Percentiles rank a stretch among this genome's conserved stretches.
phyloP scores from a whole-genome alignment of 441 rosid species.

The Erodium trifolium region DNA sequence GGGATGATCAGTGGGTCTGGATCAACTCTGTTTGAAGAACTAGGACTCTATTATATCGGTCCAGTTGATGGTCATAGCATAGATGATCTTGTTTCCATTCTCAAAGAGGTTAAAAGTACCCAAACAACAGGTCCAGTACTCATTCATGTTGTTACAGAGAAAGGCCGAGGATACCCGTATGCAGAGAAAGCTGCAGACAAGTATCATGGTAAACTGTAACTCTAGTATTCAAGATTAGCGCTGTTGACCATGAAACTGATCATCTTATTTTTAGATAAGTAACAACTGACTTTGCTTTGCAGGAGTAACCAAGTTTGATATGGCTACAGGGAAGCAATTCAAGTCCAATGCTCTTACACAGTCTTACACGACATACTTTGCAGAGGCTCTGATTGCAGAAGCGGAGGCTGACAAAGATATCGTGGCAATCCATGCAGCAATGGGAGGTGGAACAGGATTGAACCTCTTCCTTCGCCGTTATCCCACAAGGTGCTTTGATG shows the following conservation, averaged over 20 bases:
- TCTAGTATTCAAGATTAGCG: not conserved
- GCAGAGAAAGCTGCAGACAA: conserved; percentile 64
- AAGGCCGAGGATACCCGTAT: conserved; percentile 66
- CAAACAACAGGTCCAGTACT: conserved; percentile 70
- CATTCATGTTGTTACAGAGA: conserved; percentile 63
- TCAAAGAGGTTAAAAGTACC: conserved; percentile 47
- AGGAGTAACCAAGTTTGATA: conserved; percentile 58
- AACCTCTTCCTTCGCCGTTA: conserved; percentile 55
- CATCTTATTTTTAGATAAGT: no score
- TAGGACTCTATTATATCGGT: conserved; percentile 63
- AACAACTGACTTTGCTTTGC: not conserved
- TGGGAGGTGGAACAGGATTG: conserved; percentile 82
- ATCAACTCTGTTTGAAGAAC: conserved; percentile 59
- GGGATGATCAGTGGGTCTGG: conserved; percentile 62
- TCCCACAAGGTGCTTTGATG: conserved; percentile 67
- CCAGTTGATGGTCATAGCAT: conserved; percentile 66
- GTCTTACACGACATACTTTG: conserved; percentile 54
- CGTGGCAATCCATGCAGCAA: conserved; percentile 43
- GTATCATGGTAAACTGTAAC: conserved; percentile 48
- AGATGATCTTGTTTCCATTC: conserved; percentile 53
- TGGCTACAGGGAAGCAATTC: conserved; percentile 48
- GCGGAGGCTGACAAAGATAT: conserved; percentile 40
- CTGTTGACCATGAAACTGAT: no score
- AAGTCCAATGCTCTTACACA: conserved; percentile 46
- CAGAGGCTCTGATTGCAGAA: conserved; percentile 52